Base-by-base conservation (phyloP, 2,329 filamentous ascomycete species). In the Xylariomycetidae sp. region DNA sequence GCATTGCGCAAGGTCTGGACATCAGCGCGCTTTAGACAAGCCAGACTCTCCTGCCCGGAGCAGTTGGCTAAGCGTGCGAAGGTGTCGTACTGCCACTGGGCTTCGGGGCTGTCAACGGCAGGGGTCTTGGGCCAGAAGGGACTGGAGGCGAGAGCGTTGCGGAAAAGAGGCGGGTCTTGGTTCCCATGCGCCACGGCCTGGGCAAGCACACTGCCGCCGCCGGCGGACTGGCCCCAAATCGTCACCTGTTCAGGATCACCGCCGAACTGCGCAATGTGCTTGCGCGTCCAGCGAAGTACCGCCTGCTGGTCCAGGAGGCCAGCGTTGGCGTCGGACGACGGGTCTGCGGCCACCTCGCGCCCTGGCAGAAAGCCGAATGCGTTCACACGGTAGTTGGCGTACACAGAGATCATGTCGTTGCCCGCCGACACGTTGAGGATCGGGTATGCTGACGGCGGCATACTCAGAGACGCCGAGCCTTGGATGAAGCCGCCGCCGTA, bases 51-150 rank as follows among this genome's bases (percentile, higher is more conserved):
- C 2, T 56, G 14, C 44, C 4, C 57, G 1, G 53, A 49, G 43
- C 74, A 79, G 0, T 69, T 70, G 1, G 67, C 67, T 10, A 68
- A 52, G 14, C 57, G 52, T 1, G 62, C 62, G 6, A 76, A 57
- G 18, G 55, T 53, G 29, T 65, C 54, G 43, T 74, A 78, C 1
- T 74, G 56, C 7, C 48, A 59, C 44, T 78, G 72, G 2, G 70
- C 65, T 49, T 74, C 63, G 1, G 61, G 56, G 4, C 57, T 57
- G 42, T 76, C 64, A 48, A 71, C 69, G 6, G 49, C 46, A 49
- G 76, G 75, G 10, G 72, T 75, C 51, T 75, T 76, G 1, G 71
- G 68, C 74, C 73, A 77, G 49, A 73, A 78, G 0, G 74, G 74
- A 6, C 64, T 70, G 5, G 46, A 48, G 1, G 61, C 61, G 31